phyloP scores from a whole-genome alignment of 441 rosid species.

The Pelargonium citronellum region DNA sequence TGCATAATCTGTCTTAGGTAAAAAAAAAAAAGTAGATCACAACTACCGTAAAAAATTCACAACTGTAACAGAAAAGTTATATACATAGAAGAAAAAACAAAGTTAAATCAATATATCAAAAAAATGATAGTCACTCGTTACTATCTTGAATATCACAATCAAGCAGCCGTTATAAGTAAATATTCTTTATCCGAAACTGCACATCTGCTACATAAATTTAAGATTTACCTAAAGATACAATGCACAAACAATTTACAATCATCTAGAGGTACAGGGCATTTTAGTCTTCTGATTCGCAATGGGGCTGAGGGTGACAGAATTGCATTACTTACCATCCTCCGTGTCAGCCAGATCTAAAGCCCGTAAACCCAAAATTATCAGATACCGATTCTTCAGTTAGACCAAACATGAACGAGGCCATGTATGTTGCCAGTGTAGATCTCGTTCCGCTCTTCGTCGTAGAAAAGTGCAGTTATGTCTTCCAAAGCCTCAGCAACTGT shows the following conservation, averaged over 20 bases:
- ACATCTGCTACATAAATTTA: constrained; percentile 21
- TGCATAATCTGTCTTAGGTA: too few species aligned
- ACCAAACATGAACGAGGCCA: constrained; percentile 93
- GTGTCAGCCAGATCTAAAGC: neutral
- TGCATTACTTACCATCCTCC: neutral
- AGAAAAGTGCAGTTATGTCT: constrained; percentile 89
- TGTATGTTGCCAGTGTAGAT: constrained; percentile 83
- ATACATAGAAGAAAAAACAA: too few species aligned
- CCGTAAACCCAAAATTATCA: neutral
- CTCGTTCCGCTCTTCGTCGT: constrained; percentile 92
- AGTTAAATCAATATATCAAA: neutral
- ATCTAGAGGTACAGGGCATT: constrained; percentile 7
- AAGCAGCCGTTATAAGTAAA: constrained; percentile 12
- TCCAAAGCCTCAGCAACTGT: constrained; percentile 79
- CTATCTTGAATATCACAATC: constrained; percentile 13
- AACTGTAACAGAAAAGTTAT: too few species aligned
- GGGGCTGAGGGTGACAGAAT: neutral
- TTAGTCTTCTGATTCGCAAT: neutral
- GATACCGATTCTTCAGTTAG: constrained; percentile 40
- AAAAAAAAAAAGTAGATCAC: too few species aligned
- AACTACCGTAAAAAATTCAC: too few species aligned
- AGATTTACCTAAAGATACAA: constrained; percentile 20
- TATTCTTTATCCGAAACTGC: neutral
- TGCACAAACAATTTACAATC: neutral
- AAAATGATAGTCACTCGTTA: neutral